A percentile compares a stretch with the other conserved stretches of the same genome.
Evolutionary conservation across 306 rosid genomes (phyloP).

Genomic region (Neltuma alba): DNA sequence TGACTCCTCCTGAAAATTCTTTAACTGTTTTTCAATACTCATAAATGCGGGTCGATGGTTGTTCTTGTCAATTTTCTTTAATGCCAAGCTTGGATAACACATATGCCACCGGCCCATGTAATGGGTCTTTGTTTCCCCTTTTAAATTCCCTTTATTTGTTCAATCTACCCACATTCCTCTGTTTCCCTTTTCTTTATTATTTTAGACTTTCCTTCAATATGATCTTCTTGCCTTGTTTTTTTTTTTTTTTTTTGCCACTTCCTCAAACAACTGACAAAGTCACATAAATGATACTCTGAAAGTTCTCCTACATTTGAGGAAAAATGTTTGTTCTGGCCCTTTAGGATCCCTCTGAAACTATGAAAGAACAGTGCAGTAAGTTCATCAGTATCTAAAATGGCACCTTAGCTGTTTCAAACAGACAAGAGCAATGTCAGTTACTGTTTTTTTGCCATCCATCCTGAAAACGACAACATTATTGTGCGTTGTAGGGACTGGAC

Average conservation of each 20-base stretch:
- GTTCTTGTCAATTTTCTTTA: slow-evolving; percentile 20
- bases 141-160: slow-evolving; percentile 34
- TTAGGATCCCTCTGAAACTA: slow-evolving; percentile 3
- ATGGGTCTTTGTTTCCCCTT: slow-evolving; percentile 43
- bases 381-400: background rate
- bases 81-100: slow-evolving; percentile 6
- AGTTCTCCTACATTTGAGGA: background rate
- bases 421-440: background rate
- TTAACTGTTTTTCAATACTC: slow-evolving; percentile 25
- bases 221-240: slow-evolving; percentile 2
- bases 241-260: too few species aligned
- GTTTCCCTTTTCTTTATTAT: slow-evolving; percentile 12
- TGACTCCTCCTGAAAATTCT: slow-evolving; percentile 15
- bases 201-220: background rate
- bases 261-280: background rate
- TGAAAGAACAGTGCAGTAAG: background rate
- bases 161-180: slow-evolving; percentile 40
- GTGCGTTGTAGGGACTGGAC: slow-evolving; percentile 69
- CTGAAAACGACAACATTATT: background rate
- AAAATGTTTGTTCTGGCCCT: slow-evolving; percentile 4
- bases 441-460: slow-evolving; percentile 3
- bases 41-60: slow-evolving; percentile 35
- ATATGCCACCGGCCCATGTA: slow-evolving; percentile 39
- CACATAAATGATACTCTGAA: background rate
- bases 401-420: background rate